These are phyloP conservation scores for Lepidium didymum DNA, from an alignment of 345 rosid genomes.

Conservation along the genomic window DNA sequence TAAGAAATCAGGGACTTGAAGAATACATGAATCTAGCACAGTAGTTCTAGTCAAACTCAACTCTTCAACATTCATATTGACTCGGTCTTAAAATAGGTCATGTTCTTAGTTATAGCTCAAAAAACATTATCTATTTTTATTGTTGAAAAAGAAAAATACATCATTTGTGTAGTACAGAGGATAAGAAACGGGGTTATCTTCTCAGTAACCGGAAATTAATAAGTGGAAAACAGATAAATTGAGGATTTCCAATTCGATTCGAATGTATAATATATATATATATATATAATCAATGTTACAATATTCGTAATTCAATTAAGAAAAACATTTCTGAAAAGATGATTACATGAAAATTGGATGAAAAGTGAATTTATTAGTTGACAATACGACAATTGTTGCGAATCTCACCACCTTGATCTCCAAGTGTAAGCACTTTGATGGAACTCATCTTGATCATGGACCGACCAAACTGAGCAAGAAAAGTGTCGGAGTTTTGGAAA, in stretches of 20 bases:
- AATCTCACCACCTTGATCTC: constrained; percentile 47
- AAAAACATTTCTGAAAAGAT: background rate
- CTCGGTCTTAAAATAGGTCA: too few species aligned
- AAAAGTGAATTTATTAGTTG: constrained; percentile 15
- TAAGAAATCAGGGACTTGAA: background rate
- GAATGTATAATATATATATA: background rate
- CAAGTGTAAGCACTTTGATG: constrained; percentile 32
- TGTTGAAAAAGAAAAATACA: too few species aligned
- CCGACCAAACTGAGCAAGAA: constrained; percentile 37
- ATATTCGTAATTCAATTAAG: background rate
- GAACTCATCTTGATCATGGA: constrained; percentile 53
- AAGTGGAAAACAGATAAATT: too few species aligned
- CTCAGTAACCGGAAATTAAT: too few species aligned
- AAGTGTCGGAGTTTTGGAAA: constrained; percentile 19
- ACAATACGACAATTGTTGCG: constrained; percentile 38
- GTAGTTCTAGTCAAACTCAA: too few species aligned
- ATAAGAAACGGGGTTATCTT: too few species aligned
- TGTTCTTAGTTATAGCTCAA: background rate
- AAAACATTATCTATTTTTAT: too few species aligned
- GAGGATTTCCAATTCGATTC: background rate
- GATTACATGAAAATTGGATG: background rate
- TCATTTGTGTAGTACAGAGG: too few species aligned
- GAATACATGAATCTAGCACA: background rate
- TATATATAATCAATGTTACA: background rate
- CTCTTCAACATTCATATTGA: too few species aligned